A percentile compares a stretch with the other conserved stretches of the same genome.
phyloP scores from a whole-genome alignment of 2,329 filamentous ascomycete genomes.

The Leptographium wingfieldii region DNA sequence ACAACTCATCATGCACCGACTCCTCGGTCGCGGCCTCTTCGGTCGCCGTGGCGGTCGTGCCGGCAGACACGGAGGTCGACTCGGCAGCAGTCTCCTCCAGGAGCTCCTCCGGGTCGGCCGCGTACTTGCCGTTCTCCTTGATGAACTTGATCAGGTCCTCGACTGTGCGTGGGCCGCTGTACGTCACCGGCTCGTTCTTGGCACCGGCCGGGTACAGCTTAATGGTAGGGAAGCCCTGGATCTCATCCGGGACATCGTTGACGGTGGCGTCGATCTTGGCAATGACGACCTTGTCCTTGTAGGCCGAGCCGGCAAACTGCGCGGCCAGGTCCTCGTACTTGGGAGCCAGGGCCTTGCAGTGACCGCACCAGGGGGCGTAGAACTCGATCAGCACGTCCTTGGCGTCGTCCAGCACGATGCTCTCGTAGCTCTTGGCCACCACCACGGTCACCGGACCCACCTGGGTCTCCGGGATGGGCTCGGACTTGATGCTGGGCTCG shows the following conservation, averaged over 20 bases:
- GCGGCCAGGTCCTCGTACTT: conserved; percentile 87
- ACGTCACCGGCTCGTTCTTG: conserved; percentile 77
- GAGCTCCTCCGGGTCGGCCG: conserved; percentile 49
- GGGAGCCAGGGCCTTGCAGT: conserved; percentile 97
- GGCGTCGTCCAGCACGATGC: conserved; percentile 79
- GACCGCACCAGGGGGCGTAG: conserved; percentile 98
- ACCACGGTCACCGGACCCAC: conserved; percentile 79
- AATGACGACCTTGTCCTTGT: conserved; percentile 75
- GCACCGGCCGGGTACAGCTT: conserved; percentile 88
- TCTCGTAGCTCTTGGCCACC: conserved; percentile 87
- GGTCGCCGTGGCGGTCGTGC: conserved; percentile 16
- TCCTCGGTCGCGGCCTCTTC: conserved; percentile 29
- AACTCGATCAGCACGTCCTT: conserved; percentile 98
- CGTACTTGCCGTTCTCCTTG: conserved; percentile 88
- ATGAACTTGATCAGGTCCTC: conserved; percentile 90
- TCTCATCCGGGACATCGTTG: conserved; percentile 96
- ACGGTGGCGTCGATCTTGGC: conserved; percentile 94
- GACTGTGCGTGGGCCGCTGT: conserved; percentile 75
- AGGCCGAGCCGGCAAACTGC: conserved; percentile 64
- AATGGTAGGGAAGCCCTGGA: conserved; percentile 97
- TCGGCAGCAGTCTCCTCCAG: conserved; percentile 31
- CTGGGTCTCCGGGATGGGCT: conserved; percentile 88
- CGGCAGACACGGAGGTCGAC: background rate
- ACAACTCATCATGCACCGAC: conserved; percentile 63
- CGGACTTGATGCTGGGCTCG: conserved; percentile 94